phyloP scores from a whole-genome alignment of 192 early-diverging fungal species.

The Thoreauomyces humboldtii region DNA sequence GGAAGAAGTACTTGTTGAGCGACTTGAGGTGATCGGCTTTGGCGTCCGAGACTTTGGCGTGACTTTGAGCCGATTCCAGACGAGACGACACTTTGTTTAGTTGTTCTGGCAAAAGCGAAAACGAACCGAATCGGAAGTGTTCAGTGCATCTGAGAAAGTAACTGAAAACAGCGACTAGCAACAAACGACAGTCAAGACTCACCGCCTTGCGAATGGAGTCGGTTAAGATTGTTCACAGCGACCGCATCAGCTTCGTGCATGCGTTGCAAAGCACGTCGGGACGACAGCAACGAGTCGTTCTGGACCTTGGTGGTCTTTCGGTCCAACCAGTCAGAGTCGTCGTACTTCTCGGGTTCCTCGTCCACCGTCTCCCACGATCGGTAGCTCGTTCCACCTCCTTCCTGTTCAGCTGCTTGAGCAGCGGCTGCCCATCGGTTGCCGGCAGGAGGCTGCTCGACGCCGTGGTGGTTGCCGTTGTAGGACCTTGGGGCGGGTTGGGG shows the following conservation, averaged over 20 bases:
- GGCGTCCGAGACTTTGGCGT: slow-evolving; percentile 43
- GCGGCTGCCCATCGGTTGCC: slow-evolving; percentile 29
- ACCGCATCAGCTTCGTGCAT: slow-evolving; percentile 40
- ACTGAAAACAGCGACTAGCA: background rate
- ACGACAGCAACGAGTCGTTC: slow-evolving; percentile 43
- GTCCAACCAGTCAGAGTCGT: slow-evolving; percentile 43
- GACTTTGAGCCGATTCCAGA: slow-evolving; percentile 38
- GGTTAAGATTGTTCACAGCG: slow-evolving; percentile 29
- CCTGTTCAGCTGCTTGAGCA: slow-evolving; percentile 30
- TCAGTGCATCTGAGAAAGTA: too few relatives aligned
- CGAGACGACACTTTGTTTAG: slow-evolving; percentile 37
- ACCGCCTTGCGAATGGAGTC: slow-evolving; percentile 37
- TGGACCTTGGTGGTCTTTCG: slow-evolving; percentile 44
- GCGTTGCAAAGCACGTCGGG: slow-evolving; percentile 44
- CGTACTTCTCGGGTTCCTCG: slow-evolving; percentile 31
- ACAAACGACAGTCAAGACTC: background rate
- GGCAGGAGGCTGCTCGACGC: too few relatives aligned
- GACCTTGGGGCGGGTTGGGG: too few relatives aligned
- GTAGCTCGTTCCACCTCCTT: background rate
- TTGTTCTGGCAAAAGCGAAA: slow-evolving; percentile 37
- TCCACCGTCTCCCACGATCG: slow-evolving; percentile 30
- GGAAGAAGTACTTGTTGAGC: slow-evolving; percentile 50
- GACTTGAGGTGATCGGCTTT: slow-evolving; percentile 51
- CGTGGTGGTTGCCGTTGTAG: too few relatives aligned
- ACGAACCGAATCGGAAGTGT: background rate